These are phyloP conservation scores for Pyrrhoderma lamaoense DNA, from an alignment of 1,284 basidiomycete genomes.

Conservation along the genomic window DNA sequence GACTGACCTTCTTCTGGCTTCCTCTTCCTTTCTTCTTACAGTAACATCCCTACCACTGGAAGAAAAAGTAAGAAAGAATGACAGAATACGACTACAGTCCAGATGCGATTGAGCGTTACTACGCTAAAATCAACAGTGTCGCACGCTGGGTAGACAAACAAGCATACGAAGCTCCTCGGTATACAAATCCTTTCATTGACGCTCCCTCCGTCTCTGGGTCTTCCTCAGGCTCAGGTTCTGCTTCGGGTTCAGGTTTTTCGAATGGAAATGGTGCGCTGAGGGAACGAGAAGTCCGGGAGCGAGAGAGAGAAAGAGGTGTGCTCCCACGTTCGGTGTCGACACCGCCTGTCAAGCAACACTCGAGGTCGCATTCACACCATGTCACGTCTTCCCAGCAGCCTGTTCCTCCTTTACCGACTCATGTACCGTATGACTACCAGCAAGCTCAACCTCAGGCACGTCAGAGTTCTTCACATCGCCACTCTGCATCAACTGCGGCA, in stretches of 20 bases:
- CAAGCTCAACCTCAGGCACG: constrained; percentile 3
- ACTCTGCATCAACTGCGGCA: no score
- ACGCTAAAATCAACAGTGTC: constrained; percentile 36
- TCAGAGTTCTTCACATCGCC: not conserved
- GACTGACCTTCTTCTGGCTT: no score
- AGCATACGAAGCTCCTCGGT: constrained; percentile 22
- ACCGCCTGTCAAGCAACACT: not conserved
- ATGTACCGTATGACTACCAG: not conserved
- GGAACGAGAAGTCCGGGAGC: not conserved
- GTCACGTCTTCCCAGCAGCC: not conserved
- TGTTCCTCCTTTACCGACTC: not conserved
- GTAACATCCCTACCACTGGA: no score
- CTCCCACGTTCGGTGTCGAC: constrained; percentile 12
- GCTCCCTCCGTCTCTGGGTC: not conserved
- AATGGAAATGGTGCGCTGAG: no score
- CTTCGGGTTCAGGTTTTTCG: not conserved
- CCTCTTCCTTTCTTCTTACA: no score
- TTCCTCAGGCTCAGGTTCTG: not conserved
- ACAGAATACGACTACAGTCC: constrained; percentile 53
- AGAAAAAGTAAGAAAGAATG: constrained; percentile 27
- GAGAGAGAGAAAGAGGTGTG: not conserved
- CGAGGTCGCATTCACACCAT: not conserved
- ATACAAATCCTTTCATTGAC: constrained; percentile 25
- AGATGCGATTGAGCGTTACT: constrained; percentile 38
- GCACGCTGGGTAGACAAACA: constrained; percentile 36